phyloP scores from a whole-genome alignment of 2,329 filamentous ascomycete species.

The Xylaria sp. region DNA sequence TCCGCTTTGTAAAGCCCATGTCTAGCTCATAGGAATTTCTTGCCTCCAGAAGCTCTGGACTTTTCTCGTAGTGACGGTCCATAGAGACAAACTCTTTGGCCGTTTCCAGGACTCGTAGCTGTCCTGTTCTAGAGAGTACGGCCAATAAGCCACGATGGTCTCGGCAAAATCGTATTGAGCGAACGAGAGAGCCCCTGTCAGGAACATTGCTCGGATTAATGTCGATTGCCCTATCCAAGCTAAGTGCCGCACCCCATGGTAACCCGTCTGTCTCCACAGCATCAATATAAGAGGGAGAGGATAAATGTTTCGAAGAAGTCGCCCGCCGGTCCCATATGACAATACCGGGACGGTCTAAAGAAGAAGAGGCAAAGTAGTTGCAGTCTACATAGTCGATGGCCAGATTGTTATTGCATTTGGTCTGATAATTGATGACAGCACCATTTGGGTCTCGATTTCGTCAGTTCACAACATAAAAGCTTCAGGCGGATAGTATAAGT shows the following conservation, averaged over 20 bases:
- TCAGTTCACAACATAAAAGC: slow-evolving; percentile 36
- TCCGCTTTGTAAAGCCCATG: slow-evolving; percentile 64
- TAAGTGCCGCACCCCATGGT: slow-evolving; percentile 71
- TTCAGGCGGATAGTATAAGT: slow-evolving; percentile 38
- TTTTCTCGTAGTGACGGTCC: slow-evolving; percentile 56
- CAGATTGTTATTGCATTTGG: slow-evolving; percentile 76
- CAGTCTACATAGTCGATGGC: slow-evolving; percentile 83
- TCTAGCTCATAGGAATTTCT: slow-evolving; percentile 71
- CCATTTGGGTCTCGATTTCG: slow-evolving; percentile 58
- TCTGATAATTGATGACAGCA: slow-evolving; percentile 69
- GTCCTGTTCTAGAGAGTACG: slow-evolving; percentile 70
- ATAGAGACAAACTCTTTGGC: slow-evolving; percentile 63
- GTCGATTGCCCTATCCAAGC: slow-evolving; percentile 67
- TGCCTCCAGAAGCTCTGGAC: slow-evolving; percentile 70
- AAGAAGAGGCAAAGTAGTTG: slow-evolving; percentile 86
- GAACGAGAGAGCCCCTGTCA: slow-evolving; percentile 70
- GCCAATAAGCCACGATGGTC: slow-evolving; percentile 71
- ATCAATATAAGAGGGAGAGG: slow-evolving; percentile 66
- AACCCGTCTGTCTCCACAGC: slow-evolving; percentile 70
- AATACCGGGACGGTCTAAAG: slow-evolving; percentile 77
- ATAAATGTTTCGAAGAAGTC: slow-evolving; percentile 61
- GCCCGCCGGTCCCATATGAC: slow-evolving; percentile 82
- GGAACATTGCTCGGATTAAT: slow-evolving; percentile 64
- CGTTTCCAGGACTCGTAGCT: slow-evolving; percentile 71
- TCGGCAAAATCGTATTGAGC: slow-evolving; percentile 71